A percentile compares a stretch with the other conserved stretches of the same genome.
Conservation (phyloP, 2,329 filamentous ascomycete species). For the Apiospora koreana region DNA sequence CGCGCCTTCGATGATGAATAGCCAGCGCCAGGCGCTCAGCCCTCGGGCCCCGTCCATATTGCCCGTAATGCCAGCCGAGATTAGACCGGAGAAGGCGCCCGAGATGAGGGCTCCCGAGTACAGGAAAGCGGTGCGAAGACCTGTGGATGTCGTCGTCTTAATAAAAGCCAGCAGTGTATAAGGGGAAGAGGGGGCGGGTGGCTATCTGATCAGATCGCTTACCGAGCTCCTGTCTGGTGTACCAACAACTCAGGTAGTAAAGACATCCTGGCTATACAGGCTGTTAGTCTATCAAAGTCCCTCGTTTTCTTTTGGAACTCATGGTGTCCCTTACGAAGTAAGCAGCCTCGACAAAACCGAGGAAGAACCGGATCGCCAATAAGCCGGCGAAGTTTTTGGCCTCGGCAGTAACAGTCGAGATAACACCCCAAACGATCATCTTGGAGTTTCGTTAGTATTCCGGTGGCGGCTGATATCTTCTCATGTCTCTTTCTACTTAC, state of each 20-base stretch:
- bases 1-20: slow-evolving; percentile 71
- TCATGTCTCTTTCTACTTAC: slow-evolving; percentile 31
- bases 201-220: background rate
- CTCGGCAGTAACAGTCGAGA: slow-evolving; percentile 42
- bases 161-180: background rate
- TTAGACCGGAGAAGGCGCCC: slow-evolving; percentile 69
- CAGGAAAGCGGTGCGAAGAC: slow-evolving; percentile 64
- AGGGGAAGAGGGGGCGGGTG: too few relatives aligned
- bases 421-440: slow-evolving; percentile 52
- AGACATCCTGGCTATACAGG: slow-evolving; percentile 53
- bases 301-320: background rate
- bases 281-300: background rate
- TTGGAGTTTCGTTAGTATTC: slow-evolving; percentile 19
- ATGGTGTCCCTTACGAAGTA: slow-evolving; percentile 39
- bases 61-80: slow-evolving; percentile 65
- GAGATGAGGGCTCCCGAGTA: slow-evolving; percentile 71
- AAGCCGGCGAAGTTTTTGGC: slow-evolving; percentile 38
- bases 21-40: slow-evolving; percentile 30
- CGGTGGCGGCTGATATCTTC: background rate
- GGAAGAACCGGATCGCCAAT: slow-evolving; percentile 43
- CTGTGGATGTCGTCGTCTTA: slow-evolving; percentile 24
- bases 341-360: slow-evolving; percentile 45
- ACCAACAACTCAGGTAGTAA: slow-evolving; percentile 67
- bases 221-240: slow-evolving; percentile 65
- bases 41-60: slow-evolving; percentile 62